Evolutionary conservation across 169 alveolate genomes (phyloP).

Genomic region (Babesia bovis): DNA sequence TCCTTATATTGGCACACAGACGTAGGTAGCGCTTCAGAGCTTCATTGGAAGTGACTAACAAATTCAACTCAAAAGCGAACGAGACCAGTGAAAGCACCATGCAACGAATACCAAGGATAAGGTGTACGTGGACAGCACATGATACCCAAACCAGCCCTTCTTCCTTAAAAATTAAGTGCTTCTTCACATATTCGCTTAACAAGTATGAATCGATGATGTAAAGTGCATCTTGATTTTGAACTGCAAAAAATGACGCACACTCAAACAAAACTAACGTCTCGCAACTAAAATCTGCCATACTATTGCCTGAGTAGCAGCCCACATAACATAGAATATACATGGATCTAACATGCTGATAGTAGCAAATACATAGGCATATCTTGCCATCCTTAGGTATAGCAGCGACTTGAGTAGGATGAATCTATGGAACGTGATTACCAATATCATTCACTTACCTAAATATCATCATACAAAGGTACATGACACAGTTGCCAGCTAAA

Average conservation of each 20-base stretch:
- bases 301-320: slow-evolving; percentile 71
- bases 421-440: background rate
- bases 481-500: slow-evolving; percentile 10
- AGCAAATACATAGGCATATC: slow-evolving; percentile 71
- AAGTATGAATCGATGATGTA: slow-evolving; percentile 24
- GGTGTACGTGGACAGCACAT: slow-evolving; percentile 53
- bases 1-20: slow-evolving; percentile 47
- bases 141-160: slow-evolving; percentile 54
- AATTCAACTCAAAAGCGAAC: slow-evolving; percentile 51
- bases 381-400: slow-evolving; percentile 51
- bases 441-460: slow-evolving; percentile 17
- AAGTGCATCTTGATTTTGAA: background rate
- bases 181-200: background rate
- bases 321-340: slow-evolving; percentile 67
- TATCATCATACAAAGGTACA: slow-evolving; percentile 46
- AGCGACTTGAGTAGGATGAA: slow-evolving; percentile 51
- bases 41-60: slow-evolving; percentile 61
- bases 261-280: slow-evolving; percentile 28
- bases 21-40: slow-evolving; percentile 56
- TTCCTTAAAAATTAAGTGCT: slow-evolving; percentile 33
- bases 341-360: slow-evolving; percentile 76
- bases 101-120: slow-evolving; percentile 54
- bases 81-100: slow-evolving; percentile 47
- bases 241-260: background rate
- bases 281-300: slow-evolving; percentile 69